Evolutionary conservation across 495 filamentous ascomycete species (phyloP).

Genomic region (Hypomontagnella submonticulosa): DNA sequence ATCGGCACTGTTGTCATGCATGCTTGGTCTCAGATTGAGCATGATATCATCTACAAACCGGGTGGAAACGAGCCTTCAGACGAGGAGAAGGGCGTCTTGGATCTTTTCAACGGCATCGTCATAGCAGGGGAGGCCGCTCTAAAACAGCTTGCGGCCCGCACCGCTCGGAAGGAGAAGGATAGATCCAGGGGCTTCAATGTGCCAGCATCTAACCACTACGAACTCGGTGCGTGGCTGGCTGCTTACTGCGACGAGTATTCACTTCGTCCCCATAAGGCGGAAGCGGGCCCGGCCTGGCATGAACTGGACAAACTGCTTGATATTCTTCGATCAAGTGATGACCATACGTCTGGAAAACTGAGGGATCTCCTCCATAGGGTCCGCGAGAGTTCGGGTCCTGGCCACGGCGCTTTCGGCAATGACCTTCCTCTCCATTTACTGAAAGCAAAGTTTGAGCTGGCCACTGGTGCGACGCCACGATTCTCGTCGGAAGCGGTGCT

Average conservation of each 20-base stretch:
- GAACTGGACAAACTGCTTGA: neutral
- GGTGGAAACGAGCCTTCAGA: neutral
- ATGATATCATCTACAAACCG: slow-evolving; percentile 7
- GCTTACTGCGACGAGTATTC: neutral
- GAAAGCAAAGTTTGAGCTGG: neutral
- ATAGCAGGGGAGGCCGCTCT: neutral
- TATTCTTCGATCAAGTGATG: neutral
- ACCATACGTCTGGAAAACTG: slow-evolving; percentile 4
- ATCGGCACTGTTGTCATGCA: slow-evolving; percentile 8
- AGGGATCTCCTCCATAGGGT: neutral
- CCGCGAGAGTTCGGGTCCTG: too few species aligned
- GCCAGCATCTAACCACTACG: neutral
- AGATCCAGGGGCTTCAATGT: neutral
- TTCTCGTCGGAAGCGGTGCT: neutral
- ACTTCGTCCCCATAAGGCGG: neutral
- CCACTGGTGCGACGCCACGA: neutral
- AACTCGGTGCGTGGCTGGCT: neutral
- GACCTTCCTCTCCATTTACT: slow-evolving; percentile 1
- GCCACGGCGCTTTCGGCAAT: neutral
- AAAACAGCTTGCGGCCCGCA: neutral
- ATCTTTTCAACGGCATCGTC: slow-evolving; percentile 1
- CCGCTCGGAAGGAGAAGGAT: neutral
- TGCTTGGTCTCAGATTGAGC: slow-evolving; percentile 12
- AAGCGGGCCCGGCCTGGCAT: neutral
- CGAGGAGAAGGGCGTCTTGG: neutral